Percentiles rank a stretch among this genome's conserved stretches.
Conservation (phyloP, 2,329 filamentous ascomycete genomes). For the Simplicillium aogashimaense region DNA sequence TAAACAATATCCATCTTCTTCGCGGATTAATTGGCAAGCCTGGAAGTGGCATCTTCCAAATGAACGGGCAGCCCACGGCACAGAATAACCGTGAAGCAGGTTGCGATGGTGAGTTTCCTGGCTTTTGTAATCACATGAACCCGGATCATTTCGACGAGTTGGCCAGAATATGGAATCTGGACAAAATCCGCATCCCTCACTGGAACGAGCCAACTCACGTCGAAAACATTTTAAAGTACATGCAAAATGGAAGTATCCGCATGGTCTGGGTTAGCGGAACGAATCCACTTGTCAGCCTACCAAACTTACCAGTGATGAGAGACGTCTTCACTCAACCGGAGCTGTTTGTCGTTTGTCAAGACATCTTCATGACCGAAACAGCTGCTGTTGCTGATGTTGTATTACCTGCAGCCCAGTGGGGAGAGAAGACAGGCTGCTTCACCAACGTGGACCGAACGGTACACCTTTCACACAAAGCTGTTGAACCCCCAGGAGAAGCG, state of each 20-base stretch:
- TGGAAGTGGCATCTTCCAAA: slow-evolving; percentile 24
- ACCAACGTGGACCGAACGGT: slow-evolving; percentile 27
- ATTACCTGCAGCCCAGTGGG: slow-evolving; percentile 24
- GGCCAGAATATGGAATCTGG: slow-evolving; percentile 25
- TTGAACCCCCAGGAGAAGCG: slow-evolving; percentile 25
- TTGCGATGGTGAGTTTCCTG: slow-evolving; percentile 26
- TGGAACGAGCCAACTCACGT: slow-evolving; percentile 27
- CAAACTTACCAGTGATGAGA: slow-evolving; percentile 18
- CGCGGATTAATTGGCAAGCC: slow-evolving; percentile 22
- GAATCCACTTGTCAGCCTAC: slow-evolving; percentile 26
- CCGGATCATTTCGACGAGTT: slow-evolving; percentile 23
- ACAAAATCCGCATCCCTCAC: slow-evolving; percentile 20
- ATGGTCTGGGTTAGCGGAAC: slow-evolving; percentile 28
- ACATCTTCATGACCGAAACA: slow-evolving; percentile 26
- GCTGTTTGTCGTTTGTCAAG: slow-evolving; percentile 23
- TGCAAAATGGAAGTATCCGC: slow-evolving; percentile 19
- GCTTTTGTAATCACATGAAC: slow-evolving; percentile 24
- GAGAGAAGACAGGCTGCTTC: slow-evolving; percentile 26
- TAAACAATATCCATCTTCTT: slow-evolving; percentile 29
- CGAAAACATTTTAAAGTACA: slow-evolving; percentile 23
- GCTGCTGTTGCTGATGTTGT: slow-evolving; percentile 24
- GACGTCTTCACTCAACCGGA: slow-evolving; percentile 19
- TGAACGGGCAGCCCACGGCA: slow-evolving; percentile 28
- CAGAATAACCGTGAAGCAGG: slow-evolving; percentile 28
- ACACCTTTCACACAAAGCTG: slow-evolving; percentile 24